Conservation (phyloP, 148 eudicot species). For the Limonium bicolor region DNA sequence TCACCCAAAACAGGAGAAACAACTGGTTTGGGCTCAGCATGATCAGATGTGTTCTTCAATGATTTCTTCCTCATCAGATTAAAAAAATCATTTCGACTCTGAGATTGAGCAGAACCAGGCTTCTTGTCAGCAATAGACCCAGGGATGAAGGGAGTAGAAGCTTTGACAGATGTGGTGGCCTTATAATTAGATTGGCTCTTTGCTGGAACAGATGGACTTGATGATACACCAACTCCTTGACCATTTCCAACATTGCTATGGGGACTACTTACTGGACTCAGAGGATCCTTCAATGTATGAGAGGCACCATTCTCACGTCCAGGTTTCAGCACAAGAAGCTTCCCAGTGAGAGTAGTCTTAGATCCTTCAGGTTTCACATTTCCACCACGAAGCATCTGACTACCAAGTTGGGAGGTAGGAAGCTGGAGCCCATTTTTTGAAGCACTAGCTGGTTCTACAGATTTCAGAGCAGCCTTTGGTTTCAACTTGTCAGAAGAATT, state of each 20-base stretch:
- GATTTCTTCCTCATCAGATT: slow-evolving; percentile 76
- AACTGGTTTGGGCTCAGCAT: slow-evolving; percentile 16
- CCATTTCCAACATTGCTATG: slow-evolving; percentile 22
- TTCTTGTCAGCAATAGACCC: slow-evolving; percentile 40
- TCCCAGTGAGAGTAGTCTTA: slow-evolving; percentile 32
- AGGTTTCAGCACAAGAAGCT: slow-evolving; percentile 49
- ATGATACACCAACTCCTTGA: slow-evolving; percentile 19
- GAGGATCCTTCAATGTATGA: slow-evolving; percentile 25
- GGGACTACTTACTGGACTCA: slow-evolving; percentile 17
- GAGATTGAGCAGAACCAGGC: slow-evolving; percentile 35
- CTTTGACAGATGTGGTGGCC: slow-evolving; percentile 19
- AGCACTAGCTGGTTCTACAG: slow-evolving; percentile 25
- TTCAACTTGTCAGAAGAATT: slow-evolving; percentile 54
- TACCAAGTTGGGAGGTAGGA: slow-evolving; percentile 30
- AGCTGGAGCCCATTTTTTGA: slow-evolving; percentile 42
- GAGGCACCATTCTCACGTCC: slow-evolving; percentile 43
- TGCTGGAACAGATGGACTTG: slow-evolving; percentile 17
- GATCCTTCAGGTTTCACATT: slow-evolving; percentile 30
- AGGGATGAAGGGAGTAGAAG: slow-evolving; percentile 22
- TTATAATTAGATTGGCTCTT: slow-evolving; percentile 20
- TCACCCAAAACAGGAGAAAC: slow-evolving; percentile 21
- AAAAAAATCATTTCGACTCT: slow-evolving; percentile 75
- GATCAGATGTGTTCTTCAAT: slow-evolving; percentile 8
- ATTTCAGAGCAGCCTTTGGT: slow-evolving; percentile 33
- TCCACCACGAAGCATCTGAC: slow-evolving; percentile 27